These are phyloP conservation scores for Saitozyma sp. DNA, from an alignment of 768 basidiomycete genomes.

Conservation along the genomic window DNA sequence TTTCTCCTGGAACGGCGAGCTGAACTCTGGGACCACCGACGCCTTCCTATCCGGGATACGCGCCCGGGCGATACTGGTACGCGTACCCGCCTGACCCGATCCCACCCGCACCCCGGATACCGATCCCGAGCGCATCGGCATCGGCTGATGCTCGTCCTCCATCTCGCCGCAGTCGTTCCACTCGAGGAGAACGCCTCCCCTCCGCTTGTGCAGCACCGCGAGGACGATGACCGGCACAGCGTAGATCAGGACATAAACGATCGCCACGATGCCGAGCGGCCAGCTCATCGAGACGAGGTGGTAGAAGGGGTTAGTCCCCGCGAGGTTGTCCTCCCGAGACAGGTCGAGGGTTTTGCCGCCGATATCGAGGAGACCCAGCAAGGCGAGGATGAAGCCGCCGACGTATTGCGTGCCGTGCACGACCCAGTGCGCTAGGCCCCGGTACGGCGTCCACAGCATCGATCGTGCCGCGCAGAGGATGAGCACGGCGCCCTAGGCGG, in stretches of 20 bases:
- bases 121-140: too few relatives aligned
- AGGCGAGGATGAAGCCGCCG: constrained; percentile 18
- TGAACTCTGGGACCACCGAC: too few relatives aligned
- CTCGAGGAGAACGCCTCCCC: not conserved
- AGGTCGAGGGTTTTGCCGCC: constrained; percentile 15
- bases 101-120: too few relatives aligned
- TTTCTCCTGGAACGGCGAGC: too few relatives aligned
- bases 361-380: constrained; percentile 35
- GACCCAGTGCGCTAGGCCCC: constrained; percentile 19
- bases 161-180: too few relatives aligned
- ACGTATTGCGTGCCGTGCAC: constrained; percentile 17
- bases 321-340: not conserved
- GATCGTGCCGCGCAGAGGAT: constrained; percentile 23
- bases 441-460: constrained; percentile 29
- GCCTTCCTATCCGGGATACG: too few relatives aligned
- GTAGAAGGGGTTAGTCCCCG: constrained; percentile 25
- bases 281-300: constrained; percentile 1
- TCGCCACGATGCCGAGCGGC: constrained; percentile 9
- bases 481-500: constrained; percentile 19
- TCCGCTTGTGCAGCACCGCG: not conserved
- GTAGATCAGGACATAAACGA: constrained; percentile 9
- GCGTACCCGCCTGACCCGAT: too few relatives aligned
- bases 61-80: too few relatives aligned
- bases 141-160: too few relatives aligned
- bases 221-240: not conserved